phyloP scores from a whole-genome alignment of 805 yeast species.

The Kuraishia ogatae region DNA sequence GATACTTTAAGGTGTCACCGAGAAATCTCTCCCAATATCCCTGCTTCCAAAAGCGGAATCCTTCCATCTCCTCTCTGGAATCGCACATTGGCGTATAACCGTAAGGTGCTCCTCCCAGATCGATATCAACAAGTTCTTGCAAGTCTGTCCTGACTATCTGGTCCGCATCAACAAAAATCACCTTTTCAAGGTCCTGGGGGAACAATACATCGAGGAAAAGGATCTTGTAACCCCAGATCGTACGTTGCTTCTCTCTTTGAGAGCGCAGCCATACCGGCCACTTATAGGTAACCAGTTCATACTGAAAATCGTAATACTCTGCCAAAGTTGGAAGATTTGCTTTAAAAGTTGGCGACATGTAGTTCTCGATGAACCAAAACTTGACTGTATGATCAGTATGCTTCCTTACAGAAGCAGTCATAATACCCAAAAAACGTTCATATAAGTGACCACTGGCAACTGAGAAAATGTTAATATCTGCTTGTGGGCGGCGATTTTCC shows the following conservation, averaged over 20 bases:
- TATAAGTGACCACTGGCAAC: conserved; percentile 78
- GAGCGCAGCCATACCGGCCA: conserved; percentile 90
- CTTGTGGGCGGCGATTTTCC: conserved; percentile 22
- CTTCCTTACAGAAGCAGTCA: conserved; percentile 69
- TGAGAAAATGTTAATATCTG: conserved; percentile 71
- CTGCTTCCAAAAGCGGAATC: conserved; percentile 83
- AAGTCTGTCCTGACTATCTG: conserved; percentile 74
- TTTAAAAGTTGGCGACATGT: conserved; percentile 63
- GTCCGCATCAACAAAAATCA: conserved; percentile 83
- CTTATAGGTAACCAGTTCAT: conserved; percentile 72
- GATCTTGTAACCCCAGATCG: conserved; percentile 84
- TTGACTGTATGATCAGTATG: conserved; percentile 59
- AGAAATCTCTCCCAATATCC: conserved; percentile 80
- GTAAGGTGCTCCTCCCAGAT: conserved; percentile 75
- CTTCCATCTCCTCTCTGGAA: conserved; percentile 71
- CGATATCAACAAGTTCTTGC: conserved; percentile 56
- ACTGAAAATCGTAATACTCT: conserved; percentile 49
- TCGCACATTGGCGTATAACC: conserved; percentile 87
- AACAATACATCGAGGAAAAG: conserved; percentile 80
- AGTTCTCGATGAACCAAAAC: conserved; percentile 84
- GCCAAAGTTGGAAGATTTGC: conserved; percentile 53
- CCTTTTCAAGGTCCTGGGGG: conserved; percentile 66
- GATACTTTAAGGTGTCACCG: conserved; percentile 53
- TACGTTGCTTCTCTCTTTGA: conserved; percentile 72
- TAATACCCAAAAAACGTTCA: conserved; percentile 66